Conservation (phyloP, 108 stramenopile genomes). For the Skeletonema menzelii region DNA sequence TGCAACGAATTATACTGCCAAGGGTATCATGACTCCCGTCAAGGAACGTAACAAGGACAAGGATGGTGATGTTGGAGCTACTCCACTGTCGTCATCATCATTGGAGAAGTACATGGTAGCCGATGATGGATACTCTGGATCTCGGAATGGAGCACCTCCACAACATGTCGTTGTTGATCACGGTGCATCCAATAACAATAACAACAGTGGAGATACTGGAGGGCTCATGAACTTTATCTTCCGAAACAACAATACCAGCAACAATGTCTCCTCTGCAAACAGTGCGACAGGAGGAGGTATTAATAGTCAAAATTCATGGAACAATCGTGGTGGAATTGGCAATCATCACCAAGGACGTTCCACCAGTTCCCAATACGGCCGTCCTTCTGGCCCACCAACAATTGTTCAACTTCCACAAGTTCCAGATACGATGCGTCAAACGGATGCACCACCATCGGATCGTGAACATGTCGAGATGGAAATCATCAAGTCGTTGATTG, state of each 20-base stretch:
- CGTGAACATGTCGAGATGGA: conserved; percentile 90
- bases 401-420: conserved; percentile 94
- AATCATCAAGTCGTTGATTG: conserved; percentile 95
- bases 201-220: conserved; percentile 39
- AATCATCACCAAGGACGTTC: conserved; percentile 3
- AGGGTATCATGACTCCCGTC: conserved; percentile 35
- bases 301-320: conserved; percentile 26
- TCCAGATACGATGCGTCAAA: conserved; percentile 92
- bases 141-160: conserved; percentile 46
- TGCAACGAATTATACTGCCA: neutral
- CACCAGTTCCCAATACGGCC: conserved; percentile 8
- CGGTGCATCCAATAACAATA: conserved; percentile 6
- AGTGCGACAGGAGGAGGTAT: conserved; percentile 15
- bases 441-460: conserved; percentile 88
- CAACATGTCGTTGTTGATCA: conserved; percentile 46
- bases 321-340: conserved; percentile 15
- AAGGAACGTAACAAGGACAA: conserved; percentile 11
- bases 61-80: conserved; percentile 34
- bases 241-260: conserved; percentile 59
- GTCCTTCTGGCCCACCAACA: conserved; percentile 55
- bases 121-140: conserved; percentile 46
- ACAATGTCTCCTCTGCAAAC: conserved; percentile 18
- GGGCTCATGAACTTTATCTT: conserved; percentile 95
- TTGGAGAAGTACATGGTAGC: conserved; percentile 54
- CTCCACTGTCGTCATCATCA: conserved; percentile 55